Percentiles rank a stretch among this genome's conserved stretches.
These are phyloP conservation scores for Colletotrichum godetiae DNA, from an alignment of 2,329 filamentous ascomycete genomes.

Conservation along the genomic window DNA sequence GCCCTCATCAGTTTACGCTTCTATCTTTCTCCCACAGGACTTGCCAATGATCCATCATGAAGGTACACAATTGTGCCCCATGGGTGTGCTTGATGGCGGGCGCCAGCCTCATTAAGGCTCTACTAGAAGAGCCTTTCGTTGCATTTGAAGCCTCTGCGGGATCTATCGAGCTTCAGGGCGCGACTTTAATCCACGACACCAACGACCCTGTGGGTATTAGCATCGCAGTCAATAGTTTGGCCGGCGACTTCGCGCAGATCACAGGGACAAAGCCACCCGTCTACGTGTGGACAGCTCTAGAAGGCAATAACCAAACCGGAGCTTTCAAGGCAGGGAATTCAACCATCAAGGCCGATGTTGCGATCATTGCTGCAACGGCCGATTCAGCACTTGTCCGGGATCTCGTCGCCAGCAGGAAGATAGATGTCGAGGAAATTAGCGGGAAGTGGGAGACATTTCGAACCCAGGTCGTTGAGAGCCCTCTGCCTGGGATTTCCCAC, in stretches of 20 bases:
- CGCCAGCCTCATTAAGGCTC: background rate
- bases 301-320: background rate
- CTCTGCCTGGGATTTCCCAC: slow-evolving; percentile 51
- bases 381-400: slow-evolving; percentile 38
- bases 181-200: background rate
- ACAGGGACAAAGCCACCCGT: slow-evolving; percentile 21
- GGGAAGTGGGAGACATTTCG: slow-evolving; percentile 69
- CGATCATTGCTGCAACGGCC: slow-evolving; percentile 22
- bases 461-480: slow-evolving; percentile 59
- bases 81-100: background rate
- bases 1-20: background rate
- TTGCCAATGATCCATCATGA: background rate
- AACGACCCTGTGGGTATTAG: slow-evolving; percentile 18
- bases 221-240: slow-evolving; percentile 18
- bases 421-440: slow-evolving; percentile 38
- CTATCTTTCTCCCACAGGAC: too few species aligned
- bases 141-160: background rate
- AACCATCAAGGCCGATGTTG: background rate
- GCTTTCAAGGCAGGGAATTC: background rate
- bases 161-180: slow-evolving; percentile 17
- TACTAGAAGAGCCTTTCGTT: slow-evolving; percentile 8
- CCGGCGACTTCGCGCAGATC: slow-evolving; percentile 20
- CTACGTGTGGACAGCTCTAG: background rate
- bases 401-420: slow-evolving; percentile 35
- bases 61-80: background rate